phyloP scores from a whole-genome alignment of 2,329 filamentous ascomycete species.

The Gyromitra esculenta region DNA sequence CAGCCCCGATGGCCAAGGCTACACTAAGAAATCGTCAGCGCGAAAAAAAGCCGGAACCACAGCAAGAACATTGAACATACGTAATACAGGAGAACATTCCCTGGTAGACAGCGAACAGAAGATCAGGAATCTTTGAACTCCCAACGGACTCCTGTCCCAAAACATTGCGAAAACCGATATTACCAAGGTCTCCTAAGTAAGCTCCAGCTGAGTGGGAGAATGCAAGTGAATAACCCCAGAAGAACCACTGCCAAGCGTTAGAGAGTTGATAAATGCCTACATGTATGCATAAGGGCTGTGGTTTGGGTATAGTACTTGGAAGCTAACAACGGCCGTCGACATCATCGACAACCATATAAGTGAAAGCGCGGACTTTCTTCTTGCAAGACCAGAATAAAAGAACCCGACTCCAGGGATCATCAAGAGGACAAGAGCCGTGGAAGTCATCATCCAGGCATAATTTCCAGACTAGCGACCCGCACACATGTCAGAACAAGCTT shows the following conservation, averaged over 20 bases:
- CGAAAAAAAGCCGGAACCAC: constrained; percentile 28
- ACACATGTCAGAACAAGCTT: constrained; percentile 51
- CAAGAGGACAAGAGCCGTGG: constrained; percentile 81
- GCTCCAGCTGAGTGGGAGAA: constrained; percentile 80
- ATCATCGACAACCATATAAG: constrained; percentile 87
- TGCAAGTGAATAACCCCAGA: constrained; percentile 87
- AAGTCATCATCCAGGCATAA: constrained; percentile 81
- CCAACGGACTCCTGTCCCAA: constrained; percentile 79
- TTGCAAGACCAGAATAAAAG: constrained; percentile 91
- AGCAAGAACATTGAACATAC: constrained; percentile 65
- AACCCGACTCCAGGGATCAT: constrained; percentile 96
- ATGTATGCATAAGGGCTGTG: neutral
- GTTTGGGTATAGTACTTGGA: constrained; percentile 66
- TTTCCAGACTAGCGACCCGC: constrained; percentile 72
- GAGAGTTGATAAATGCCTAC: neutral
- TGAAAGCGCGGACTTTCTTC: constrained; percentile 86
- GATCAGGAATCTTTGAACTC: constrained; percentile 77
- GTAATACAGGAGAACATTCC: constrained; percentile 90
- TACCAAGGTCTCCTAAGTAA: constrained; percentile 80
- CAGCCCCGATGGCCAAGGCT: constrained; percentile 82
- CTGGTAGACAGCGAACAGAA: constrained; percentile 86
- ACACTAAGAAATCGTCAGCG: constrained; percentile 69
- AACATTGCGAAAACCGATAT: constrained; percentile 81
- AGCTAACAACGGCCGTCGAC: constrained; percentile 79
- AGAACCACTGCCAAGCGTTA: constrained; percentile 73